Evolutionary conservation across 805 yeast species (phyloP).

Genomic region (Jamesozyma jinghongensis): DNA sequence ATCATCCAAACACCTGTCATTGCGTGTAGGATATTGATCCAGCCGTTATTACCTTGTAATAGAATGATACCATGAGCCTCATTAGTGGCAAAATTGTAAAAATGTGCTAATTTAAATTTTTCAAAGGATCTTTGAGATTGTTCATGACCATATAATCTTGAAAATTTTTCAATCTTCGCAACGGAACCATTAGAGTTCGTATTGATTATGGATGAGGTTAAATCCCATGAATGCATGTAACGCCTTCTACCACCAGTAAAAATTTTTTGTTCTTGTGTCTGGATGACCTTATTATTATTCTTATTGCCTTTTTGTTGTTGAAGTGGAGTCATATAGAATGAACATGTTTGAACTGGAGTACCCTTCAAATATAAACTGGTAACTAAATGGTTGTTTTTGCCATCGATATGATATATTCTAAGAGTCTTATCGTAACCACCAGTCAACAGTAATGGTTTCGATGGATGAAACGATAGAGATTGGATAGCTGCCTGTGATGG

Average conservation of each 20-base stretch:
- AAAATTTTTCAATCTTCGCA: conserved; percentile 63
- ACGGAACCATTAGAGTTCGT: conserved; percentile 8
- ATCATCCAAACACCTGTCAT: conserved; percentile 76
- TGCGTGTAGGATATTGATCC: conserved; percentile 76
- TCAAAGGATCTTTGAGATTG: conserved; percentile 79
- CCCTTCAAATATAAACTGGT: conserved; percentile 72
- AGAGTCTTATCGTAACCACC: conserved; percentile 90
- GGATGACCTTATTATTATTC: background rate
- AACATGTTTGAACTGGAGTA: conserved; percentile 71
- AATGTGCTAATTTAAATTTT: conserved; percentile 61
- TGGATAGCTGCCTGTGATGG: conserved; percentile 77
- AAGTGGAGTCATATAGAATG: conserved; percentile 23
- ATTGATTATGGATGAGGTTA: conserved; percentile 43
- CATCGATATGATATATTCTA: conserved; percentile 84
- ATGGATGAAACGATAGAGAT: conserved; percentile 73
- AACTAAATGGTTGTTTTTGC: conserved; percentile 69
- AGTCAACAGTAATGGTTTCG: conserved; percentile 65
- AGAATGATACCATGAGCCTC: conserved; percentile 59
- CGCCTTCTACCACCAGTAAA: conserved; percentile 88
- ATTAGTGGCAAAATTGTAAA: conserved; percentile 14
- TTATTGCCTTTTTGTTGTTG: background rate
- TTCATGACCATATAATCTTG: conserved; percentile 88
- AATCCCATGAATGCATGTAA: conserved; percentile 88
- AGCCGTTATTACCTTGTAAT: conserved; percentile 77
- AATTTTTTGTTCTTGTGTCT: conserved; percentile 37